Percentiles rank a stretch among this genome's conserved stretches.
Evolutionary conservation across 2,329 filamentous ascomycete genomes (phyloP).

Genomic region (Fusarium liriodendri): DNA sequence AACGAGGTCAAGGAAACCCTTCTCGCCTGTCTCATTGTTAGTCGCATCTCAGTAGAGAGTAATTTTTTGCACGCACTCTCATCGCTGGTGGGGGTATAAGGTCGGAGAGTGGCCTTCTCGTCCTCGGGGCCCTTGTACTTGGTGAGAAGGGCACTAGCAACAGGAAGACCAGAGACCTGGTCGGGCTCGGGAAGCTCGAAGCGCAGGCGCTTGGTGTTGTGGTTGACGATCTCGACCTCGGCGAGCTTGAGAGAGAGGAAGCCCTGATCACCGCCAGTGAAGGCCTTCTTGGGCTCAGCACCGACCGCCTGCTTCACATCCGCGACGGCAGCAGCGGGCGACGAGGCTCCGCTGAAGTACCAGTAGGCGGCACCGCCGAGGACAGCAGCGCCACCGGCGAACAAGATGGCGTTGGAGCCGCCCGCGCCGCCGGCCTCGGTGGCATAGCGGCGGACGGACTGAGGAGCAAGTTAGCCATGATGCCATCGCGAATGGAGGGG

Average conservation of each 20-base stretch:
- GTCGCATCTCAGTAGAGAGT: not conserved
- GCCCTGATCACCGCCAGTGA: slow-evolving; percentile 90
- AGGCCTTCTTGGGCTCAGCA: slow-evolving; percentile 61
- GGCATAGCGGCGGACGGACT: slow-evolving; percentile 73
- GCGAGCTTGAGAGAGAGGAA: slow-evolving; percentile 86
- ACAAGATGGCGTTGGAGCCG: slow-evolving; percentile 69
- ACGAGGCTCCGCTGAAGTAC: slow-evolving; percentile 64
- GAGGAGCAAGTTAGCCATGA: slow-evolving; percentile 50
- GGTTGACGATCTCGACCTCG: slow-evolving; percentile 82
- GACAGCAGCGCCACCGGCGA: slow-evolving; percentile 68
- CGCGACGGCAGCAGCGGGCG: slow-evolving; percentile 67
- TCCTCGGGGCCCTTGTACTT: slow-evolving; percentile 88
- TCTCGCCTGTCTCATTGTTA: slow-evolving; percentile 64
- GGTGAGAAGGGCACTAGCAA: slow-evolving; percentile 90
- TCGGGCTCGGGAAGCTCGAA: slow-evolving; percentile 89
- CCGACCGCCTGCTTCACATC: slow-evolving; percentile 62
- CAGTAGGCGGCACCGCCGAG: slow-evolving; percentile 69
- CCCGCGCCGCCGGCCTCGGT: slow-evolving; percentile 67
- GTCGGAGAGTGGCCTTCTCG: slow-evolving; percentile 88
- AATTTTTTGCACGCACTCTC: slow-evolving; percentile 67
- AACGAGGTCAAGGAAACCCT: slow-evolving; percentile 87
- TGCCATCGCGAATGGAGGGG: slow-evolving; percentile 10
- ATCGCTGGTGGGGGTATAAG: slow-evolving; percentile 92
- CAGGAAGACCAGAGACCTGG: slow-evolving; percentile 82
- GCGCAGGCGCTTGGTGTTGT: slow-evolving; percentile 93